These are phyloP conservation scores for Russula ochroleuca DNA, from an alignment of 768 basidiomycete species.

Conservation along the genomic window DNA sequence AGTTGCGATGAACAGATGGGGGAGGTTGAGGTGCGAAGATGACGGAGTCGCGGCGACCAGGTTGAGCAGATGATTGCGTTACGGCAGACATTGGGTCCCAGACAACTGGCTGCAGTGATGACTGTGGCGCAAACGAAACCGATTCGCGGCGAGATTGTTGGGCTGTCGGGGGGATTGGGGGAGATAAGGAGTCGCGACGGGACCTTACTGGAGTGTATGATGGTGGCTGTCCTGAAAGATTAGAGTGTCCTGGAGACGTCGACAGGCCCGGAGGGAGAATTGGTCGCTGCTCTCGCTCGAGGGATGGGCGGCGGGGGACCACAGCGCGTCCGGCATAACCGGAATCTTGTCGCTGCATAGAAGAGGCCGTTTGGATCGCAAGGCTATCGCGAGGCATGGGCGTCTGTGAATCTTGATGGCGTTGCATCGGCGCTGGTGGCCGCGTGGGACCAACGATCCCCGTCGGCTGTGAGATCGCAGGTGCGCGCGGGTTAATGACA, in stretches of 20 bases:
- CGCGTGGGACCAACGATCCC: slow-evolving; percentile 12
- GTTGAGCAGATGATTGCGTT: background rate
- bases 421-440: slow-evolving; percentile 9
- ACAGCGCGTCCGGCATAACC: slow-evolving; percentile 12
- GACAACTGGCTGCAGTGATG: slow-evolving; percentile 2
- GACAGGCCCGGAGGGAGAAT: slow-evolving; percentile 22
- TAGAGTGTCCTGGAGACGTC: slow-evolving; percentile 15
- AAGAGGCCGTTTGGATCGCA: slow-evolving; percentile 9
- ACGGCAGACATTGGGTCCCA: slow-evolving; percentile 5
- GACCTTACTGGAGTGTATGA: slow-evolving; percentile 4
- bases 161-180: background rate
- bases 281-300: slow-evolving; percentile 36
- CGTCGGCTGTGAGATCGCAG: slow-evolving; percentile 11
- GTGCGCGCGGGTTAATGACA: slow-evolving; percentile 11
- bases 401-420: slow-evolving; percentile 18
- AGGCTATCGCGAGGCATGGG: slow-evolving; percentile 26
- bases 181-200: slow-evolving; percentile 9
- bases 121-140: slow-evolving; percentile 9
- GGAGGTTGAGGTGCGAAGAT: slow-evolving; percentile 5
- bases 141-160: slow-evolving; percentile 26
- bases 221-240: slow-evolving; percentile 9
- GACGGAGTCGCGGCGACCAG: slow-evolving; percentile 16
- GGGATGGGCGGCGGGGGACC: slow-evolving; percentile 13
- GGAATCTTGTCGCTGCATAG: slow-evolving; percentile 19
- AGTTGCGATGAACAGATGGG: slow-evolving; percentile 10